phyloP scores from a whole-genome alignment of 2,329 filamentous ascomycete genomes.

The Phaeoacremonium minimum region DNA sequence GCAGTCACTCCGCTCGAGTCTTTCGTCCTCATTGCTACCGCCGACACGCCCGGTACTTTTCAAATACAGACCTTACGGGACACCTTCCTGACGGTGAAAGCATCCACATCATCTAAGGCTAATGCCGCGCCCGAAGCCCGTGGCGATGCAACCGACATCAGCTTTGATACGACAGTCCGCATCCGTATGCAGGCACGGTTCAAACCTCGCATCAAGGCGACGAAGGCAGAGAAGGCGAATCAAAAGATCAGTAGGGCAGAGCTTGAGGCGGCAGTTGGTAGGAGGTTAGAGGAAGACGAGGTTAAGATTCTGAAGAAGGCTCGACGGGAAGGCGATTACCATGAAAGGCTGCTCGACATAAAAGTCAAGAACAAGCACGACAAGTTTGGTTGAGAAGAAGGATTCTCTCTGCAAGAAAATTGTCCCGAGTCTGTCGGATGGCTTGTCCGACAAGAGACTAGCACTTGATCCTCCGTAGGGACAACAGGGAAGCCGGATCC shows the following conservation, averaged over 20 bases:
- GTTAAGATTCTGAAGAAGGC: conserved; percentile 79
- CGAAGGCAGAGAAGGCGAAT: conserved; percentile 76
- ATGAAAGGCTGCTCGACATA: conserved; percentile 79
- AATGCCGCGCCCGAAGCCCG: conserved; percentile 60
- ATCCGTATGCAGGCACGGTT: conserved; percentile 94
- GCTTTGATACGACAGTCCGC: conserved; percentile 67
- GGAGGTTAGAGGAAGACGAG: conserved; percentile 78
- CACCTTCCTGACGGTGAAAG: conserved; percentile 62
- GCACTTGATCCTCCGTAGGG: too few relatives aligned
- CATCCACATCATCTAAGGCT: conserved; percentile 44
- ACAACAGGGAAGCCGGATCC: too few relatives aligned
- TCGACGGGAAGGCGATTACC: conserved; percentile 80
- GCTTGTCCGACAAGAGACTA: too few relatives aligned
- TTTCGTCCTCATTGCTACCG: conserved; percentile 62
- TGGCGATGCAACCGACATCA: conserved; percentile 67
- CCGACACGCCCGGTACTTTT: conserved; percentile 67
- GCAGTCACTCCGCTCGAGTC: conserved; percentile 83
- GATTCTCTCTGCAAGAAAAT: too few relatives aligned
- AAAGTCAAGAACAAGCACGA: conserved; percentile 93
- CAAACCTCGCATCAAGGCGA: conserved; percentile 76
- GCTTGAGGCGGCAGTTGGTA: conserved; percentile 75
- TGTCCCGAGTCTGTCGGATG: too few relatives aligned
- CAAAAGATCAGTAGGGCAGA: conserved; percentile 85
- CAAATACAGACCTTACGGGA: conserved; percentile 70
- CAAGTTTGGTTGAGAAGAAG: conserved; percentile 56